Percentiles rank a stretch among this genome's conserved stretches.
These are phyloP conservation scores for Usnea hakonensis DNA, from an alignment of 495 filamentous ascomycete species.

Conservation along the genomic window DNA sequence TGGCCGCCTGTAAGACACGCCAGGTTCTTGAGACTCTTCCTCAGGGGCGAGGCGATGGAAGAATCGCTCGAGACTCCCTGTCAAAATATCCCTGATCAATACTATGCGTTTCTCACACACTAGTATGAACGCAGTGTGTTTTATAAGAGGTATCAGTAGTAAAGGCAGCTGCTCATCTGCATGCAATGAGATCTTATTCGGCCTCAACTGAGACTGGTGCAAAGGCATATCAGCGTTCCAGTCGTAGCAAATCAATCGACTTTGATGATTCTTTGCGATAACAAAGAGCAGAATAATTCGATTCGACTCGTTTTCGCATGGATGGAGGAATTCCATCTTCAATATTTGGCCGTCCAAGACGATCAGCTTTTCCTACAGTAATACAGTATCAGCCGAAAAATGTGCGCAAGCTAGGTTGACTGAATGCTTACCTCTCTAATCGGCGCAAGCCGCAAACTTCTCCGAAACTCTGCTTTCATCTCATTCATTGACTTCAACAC, in stretches of 20 bases:
- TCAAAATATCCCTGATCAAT: slow-evolving; percentile 50
- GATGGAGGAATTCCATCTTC: slow-evolving; percentile 81
- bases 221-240: slow-evolving; percentile 52
- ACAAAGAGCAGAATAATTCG: slow-evolving; percentile 73
- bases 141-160: slow-evolving; percentile 60
- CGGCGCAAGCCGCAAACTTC: slow-evolving; percentile 15
- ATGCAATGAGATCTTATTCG: slow-evolving; percentile 45
- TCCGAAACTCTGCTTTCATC: slow-evolving; percentile 30
- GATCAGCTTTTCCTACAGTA: slow-evolving; percentile 45
- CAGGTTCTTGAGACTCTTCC: slow-evolving; percentile 25
- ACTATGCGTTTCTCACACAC: slow-evolving; percentile 52
- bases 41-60: slow-evolving; percentile 28
- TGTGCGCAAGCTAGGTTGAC: not conserved
- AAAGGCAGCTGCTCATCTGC: slow-evolving; percentile 54
- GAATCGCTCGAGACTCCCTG: slow-evolving; percentile 36
- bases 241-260: slow-evolving; percentile 62
- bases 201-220: slow-evolving; percentile 33
- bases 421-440: slow-evolving; percentile 23
- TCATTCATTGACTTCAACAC: slow-evolving; percentile 45
- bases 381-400: not conserved
- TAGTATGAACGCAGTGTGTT: slow-evolving; percentile 56
- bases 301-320: slow-evolving; percentile 46
- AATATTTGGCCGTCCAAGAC: slow-evolving; percentile 65
- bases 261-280: slow-evolving; percentile 49
- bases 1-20: slow-evolving; percentile 23